A percentile compares a stretch with the other conserved stretches of the same genome.
Conservation (phyloP, 169 alveolate species). For the Plasmodium berghei region DNA sequence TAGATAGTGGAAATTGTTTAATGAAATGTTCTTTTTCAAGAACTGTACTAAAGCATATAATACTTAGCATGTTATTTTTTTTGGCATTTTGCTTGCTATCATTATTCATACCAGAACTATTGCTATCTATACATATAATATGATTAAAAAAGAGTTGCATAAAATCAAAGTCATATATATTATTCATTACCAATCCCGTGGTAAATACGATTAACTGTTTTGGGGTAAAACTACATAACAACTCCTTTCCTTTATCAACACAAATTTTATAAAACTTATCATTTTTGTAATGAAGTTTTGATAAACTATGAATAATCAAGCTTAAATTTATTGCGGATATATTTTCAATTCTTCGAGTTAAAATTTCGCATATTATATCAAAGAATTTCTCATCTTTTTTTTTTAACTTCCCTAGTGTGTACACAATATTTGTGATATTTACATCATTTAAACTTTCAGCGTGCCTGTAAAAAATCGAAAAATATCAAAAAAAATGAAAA, state of each 20-base stretch:
- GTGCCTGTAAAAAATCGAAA: neutral
- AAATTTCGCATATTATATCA: slow-evolving; percentile 32
- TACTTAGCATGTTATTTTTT: slow-evolving; percentile 15
- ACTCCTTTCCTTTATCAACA: slow-evolving; percentile 49
- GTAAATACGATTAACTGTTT: slow-evolving; percentile 56
- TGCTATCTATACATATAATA: slow-evolving; percentile 15
- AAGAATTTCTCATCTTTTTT: slow-evolving; percentile 21
- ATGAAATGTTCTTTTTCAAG: slow-evolving; percentile 29
- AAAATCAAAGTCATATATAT: slow-evolving; percentile 40
- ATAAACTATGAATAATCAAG: slow-evolving; percentile 37
- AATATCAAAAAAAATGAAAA: neutral
- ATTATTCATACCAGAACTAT: neutral
- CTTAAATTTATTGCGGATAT: slow-evolving; percentile 56
- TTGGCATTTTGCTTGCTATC: neutral
- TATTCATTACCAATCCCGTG: slow-evolving; percentile 29
- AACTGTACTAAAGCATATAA: slow-evolving; percentile 37
- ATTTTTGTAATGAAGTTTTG: slow-evolving; percentile 39
- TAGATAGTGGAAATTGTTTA: slow-evolving; percentile 31
- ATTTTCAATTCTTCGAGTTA: slow-evolving; percentile 25
- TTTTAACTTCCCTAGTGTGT: slow-evolving; percentile 56
- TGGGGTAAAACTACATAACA: slow-evolving; percentile 24
- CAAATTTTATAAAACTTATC: slow-evolving; percentile 15
- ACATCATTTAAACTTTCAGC: slow-evolving; percentile 39
- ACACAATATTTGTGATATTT: slow-evolving; percentile 31
- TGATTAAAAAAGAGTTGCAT: slow-evolving; percentile 37